phyloP scores from a whole-genome alignment of 805 yeast genomes.

The Cyberlindnera xishuangbannaensis region DNA sequence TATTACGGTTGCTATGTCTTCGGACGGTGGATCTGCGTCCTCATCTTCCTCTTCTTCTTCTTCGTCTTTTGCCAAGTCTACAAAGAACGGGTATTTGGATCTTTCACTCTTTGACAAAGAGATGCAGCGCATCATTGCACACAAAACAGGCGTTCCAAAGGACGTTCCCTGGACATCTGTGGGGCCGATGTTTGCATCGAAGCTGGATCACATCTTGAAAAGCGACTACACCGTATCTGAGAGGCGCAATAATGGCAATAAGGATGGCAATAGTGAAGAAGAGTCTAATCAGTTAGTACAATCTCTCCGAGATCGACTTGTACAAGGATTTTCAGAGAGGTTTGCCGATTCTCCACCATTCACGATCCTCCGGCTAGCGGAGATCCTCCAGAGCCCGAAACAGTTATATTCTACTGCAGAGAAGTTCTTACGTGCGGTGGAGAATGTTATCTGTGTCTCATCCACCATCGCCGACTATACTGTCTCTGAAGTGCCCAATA shows the following conservation, averaged over 20 bases:
- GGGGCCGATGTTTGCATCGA: background rate
- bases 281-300: background rate
- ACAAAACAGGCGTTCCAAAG: background rate
- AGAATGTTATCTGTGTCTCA: slow-evolving; percentile 18
- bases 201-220: background rate
- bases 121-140: slow-evolving; percentile 1
- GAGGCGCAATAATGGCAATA: background rate
- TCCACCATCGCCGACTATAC: slow-evolving; percentile 14
- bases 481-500: background rate
- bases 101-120: background rate
- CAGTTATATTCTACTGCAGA: slow-evolving; percentile 31
- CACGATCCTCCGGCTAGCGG: slow-evolving; percentile 42
- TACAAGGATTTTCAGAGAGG: slow-evolving; percentile 1
- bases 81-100: too few species aligned
- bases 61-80: too few species aligned
- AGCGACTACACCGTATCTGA: background rate
- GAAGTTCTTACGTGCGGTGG: slow-evolving; percentile 42
- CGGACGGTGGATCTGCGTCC: too few species aligned
- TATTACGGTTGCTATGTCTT: too few species aligned
- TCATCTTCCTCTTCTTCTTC: too few species aligned
- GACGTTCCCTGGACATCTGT: background rate
- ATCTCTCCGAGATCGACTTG: too few species aligned
- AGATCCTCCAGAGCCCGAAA: slow-evolving; percentile 39
- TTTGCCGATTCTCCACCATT: slow-evolving; percentile 35
- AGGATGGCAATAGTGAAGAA: background rate